Conservation (phyloP, 306 rosid species). For the Trifolium dubium region DNA sequence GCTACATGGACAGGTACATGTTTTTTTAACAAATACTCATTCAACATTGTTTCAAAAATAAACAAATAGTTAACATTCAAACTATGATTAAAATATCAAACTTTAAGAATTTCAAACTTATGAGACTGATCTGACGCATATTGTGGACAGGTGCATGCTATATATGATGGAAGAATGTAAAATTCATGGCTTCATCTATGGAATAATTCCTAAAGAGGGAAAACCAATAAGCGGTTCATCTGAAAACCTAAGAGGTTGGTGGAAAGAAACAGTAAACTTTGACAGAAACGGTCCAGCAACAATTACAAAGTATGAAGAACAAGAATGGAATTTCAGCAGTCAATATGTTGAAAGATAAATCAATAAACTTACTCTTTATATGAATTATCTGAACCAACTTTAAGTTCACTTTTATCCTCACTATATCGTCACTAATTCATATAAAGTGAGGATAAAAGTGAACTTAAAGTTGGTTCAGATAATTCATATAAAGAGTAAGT, state of each 20-base stretch:
- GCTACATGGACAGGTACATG: no score
- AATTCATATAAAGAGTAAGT: slow-evolving; percentile 56
- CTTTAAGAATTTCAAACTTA: no score
- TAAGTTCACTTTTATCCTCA: slow-evolving; percentile 64
- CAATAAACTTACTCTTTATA: slow-evolving; percentile 38
- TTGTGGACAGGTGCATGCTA: slow-evolving; percentile 50
- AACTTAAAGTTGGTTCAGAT: slow-evolving; percentile 66
- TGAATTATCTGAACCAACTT: slow-evolving; percentile 67
- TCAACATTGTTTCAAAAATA: no score
- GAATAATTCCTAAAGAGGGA: slow-evolving; percentile 71
- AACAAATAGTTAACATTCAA: no score
- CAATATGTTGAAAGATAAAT: slow-evolving; percentile 31
- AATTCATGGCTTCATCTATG: slow-evolving; percentile 75
- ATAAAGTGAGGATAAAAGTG: slow-evolving; percentile 60
- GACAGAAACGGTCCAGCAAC: slow-evolving; percentile 72
- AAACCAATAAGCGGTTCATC: slow-evolving; percentile 73
- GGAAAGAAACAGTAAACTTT: slow-evolving; percentile 77
- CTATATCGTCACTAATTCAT: slow-evolving; percentile 67
- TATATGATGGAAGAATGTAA: slow-evolving; percentile 81
- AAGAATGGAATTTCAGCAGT: slow-evolving; percentile 37
- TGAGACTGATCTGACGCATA: background rate
- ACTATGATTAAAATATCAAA: no score
- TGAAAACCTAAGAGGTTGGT: slow-evolving; percentile 83
- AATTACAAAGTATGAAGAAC: slow-evolving; percentile 58
- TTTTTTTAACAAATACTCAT: no score